Evolutionary conservation across 225 moss, liverwort and hornwort genomes (phyloP), one percentile per base, ranked within the genome.

Genomic region (Neckera pumila): DNA sequence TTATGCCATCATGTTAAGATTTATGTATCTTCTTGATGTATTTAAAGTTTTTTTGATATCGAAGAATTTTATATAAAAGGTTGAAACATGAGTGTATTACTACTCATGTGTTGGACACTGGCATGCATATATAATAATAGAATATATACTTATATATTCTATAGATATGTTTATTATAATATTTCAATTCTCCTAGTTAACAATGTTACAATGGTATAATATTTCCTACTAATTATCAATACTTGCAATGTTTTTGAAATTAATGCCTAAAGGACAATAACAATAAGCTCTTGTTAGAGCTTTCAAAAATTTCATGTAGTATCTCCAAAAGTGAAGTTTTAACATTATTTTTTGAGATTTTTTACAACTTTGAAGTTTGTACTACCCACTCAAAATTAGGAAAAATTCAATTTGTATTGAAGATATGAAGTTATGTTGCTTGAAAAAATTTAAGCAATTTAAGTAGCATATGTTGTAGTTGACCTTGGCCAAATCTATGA

Each of bases 381-480:
- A 74, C 3, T 4, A 19, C 1, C 31, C 5, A 42, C 1, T 40
- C 40, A 14, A 70, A 25, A 26, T 4, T 42, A 36, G 5, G 14
- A 40, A 70, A 42, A 66, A 15, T 49, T 1, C 7, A 47, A 30
- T 17, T 0, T 75, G 0, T 12, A 0, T 0, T 49, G 0, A 4
- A 75, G 33, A 49, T 2, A 47, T 75, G 2, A 74, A 47, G 20
- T 17, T 12, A 49, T 28, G 33, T 49, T 75, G 4, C 12, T 49
- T 1, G 0, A 20, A 49, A 51, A 20, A 8, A 33, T 20, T 20
- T 6, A 49, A 49, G 7, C 0, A 75, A 0, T 4, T 1, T 0
- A 0, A 49, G 19, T 12, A 74, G 30, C 0, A 47, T 47, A 45
- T 6, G 7, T 18, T 47, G 7, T 27, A 11, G 11, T 74, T 74